Percentiles rank a stretch among this genome's conserved stretches.
Conservation (phyloP, 2,329 filamentous ascomycete genomes). For the Ophiosphaerella narmari region DNA sequence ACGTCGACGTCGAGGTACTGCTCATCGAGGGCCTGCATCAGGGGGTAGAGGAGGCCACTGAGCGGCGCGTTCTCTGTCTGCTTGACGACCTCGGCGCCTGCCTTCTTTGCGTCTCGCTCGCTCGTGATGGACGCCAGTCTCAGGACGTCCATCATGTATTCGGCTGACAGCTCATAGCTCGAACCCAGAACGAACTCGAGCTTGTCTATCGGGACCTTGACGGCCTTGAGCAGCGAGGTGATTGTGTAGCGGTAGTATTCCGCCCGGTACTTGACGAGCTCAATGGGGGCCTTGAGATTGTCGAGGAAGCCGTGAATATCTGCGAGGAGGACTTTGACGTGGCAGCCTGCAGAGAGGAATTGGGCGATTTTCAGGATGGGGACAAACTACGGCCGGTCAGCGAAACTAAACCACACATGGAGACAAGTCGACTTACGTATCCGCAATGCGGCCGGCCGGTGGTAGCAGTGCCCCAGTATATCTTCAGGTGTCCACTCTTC, state of each 20-base stretch:
- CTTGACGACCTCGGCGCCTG: conserved; percentile 93
- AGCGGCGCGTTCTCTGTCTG: conserved; percentile 78
- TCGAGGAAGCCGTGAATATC: conserved; percentile 73
- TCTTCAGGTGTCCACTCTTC: conserved; percentile 68
- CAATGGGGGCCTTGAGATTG: conserved; percentile 84
- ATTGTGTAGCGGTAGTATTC: conserved; percentile 84
- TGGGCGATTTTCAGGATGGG: conserved; percentile 89
- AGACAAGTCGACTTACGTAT: conserved; percentile 55
- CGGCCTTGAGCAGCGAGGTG: conserved; percentile 72
- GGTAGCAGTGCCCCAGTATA: conserved; percentile 89
- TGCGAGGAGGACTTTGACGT: conserved; percentile 76
- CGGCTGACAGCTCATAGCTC: conserved; percentile 70
- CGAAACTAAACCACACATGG: not conserved
- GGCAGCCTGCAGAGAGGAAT: conserved; percentile 81
- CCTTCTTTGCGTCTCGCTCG: conserved; percentile 84
- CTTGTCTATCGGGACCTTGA: conserved; percentile 77
- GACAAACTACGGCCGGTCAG: conserved; percentile 61
- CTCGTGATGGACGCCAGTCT: conserved; percentile 71
- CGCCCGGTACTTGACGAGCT: conserved; percentile 80
- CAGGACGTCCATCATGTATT: conserved; percentile 89
- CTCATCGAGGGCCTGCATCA: conserved; percentile 91
- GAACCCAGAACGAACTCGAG: conserved; percentile 85
- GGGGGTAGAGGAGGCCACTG: conserved; percentile 77
- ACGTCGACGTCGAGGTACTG: conserved; percentile 79
- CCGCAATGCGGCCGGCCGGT: conserved; percentile 88